These are phyloP conservation scores for Remersonia thermophila DNA, from an alignment of 2,329 filamentous ascomycete genomes.

Conservation along the genomic window DNA sequence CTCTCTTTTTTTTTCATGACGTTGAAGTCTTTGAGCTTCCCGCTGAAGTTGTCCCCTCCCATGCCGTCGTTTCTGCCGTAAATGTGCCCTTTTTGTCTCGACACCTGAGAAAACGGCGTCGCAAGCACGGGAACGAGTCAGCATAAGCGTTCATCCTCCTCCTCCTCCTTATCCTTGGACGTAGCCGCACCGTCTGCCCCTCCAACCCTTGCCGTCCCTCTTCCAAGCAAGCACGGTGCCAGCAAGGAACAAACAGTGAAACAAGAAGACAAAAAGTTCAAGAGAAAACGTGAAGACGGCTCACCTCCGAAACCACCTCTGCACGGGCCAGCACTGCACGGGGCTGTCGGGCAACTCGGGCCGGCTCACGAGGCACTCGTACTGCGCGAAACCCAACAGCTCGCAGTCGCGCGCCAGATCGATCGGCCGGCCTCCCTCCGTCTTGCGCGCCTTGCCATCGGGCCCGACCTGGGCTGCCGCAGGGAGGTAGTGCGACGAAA, in stretches of 20 bases:
- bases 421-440: conserved; percentile 27
- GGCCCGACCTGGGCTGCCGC: conserved; percentile 35
- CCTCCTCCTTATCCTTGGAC: too few species aligned
- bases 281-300: conserved; percentile 14
- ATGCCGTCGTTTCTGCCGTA: conserved; percentile 51
- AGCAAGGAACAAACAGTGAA: too few species aligned
- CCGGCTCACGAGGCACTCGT: conserved; percentile 42
- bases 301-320: conserved; percentile 49
- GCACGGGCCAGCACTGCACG: conserved; percentile 44
- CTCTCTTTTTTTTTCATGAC: too few species aligned
- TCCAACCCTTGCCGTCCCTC: neutral
- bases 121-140: conserved; percentile 7
- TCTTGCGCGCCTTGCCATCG: conserved; percentile 41
- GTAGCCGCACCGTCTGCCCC: neutral
- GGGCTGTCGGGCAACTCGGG: conserved; percentile 33
- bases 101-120: conserved; percentile 33
- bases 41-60: conserved; percentile 32
- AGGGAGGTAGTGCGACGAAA: conserved; percentile 39
- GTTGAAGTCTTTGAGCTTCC: neutral
- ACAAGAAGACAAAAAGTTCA: neutral
- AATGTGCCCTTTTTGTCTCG: conserved; percentile 44
- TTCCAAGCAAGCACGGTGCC: neutral
- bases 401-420: conserved; percentile 41
- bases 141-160: neutral
- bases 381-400: conserved; percentile 47